Base-by-base conservation (phyloP, 495 filamentous ascomycete genomes). In the Hypoxylon cercidicola region DNA sequence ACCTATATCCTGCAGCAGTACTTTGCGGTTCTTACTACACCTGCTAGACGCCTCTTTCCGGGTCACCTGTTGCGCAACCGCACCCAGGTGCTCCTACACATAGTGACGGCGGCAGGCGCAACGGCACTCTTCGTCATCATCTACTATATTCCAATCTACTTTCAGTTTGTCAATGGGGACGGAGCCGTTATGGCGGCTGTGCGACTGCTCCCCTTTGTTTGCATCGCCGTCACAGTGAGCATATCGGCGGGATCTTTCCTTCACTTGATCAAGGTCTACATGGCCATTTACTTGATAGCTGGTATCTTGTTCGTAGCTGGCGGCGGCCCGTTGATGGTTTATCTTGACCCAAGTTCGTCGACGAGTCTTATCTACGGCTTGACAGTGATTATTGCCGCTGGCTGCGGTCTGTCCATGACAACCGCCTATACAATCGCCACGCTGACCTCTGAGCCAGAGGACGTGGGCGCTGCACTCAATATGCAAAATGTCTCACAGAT, bases 401-500 rank as follows among this genome's bases (percentile, higher is more conserved):
- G 88, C 4, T 62, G 63, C 0, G 88, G 88, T 10, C 58, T 78
- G 7, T 84, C 77, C 57, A 67, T 82, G 18, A 82, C 87, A 63
- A 78, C 83, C 0, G 69, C 76, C 5, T 87, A 85, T 70, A 77
- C 84, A 1, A 79, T 90, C 12, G 82, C 81, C 1, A 82, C 85
- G 60, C 77, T 81, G 2, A 78, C 78, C 4, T 80, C 82, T 8
- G 37, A 64, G 0, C 68, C 78, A 0, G 49, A 73, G 1, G 70
- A 81, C 4, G 68, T 81, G 7, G 66, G 79, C 1, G 61, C 76
- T 32, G 83, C 79, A 1, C 74, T 87, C 8, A 81, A 78, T 11
- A 81, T 86, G 62, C 85, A 88, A 62, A 81, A 79, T 7, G 66
- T 80, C 16, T 81, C 78, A 1, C 88, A 90, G 69, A 75, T 87